A percentile compares a stretch with the other conserved stretches of the same genome.
Conservation (phyloP, 2,329 filamentous ascomycete genomes). For the Aspergillus sp. region DNA sequence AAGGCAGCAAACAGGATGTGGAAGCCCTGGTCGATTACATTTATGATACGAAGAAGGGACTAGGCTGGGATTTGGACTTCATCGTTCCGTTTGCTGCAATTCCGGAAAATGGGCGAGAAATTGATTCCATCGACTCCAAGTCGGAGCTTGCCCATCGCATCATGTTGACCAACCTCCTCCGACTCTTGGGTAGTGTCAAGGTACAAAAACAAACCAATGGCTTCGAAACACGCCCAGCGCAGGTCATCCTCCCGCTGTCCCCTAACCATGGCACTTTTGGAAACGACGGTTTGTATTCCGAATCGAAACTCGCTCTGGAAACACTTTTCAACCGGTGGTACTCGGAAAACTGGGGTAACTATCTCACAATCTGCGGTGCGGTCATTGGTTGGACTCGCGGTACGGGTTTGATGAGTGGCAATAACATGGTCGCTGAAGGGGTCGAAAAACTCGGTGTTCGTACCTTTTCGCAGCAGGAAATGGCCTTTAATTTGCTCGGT, state of each 20-base stretch:
- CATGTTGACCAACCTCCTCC: slow-evolving; percentile 96
- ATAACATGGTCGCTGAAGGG: slow-evolving; percentile 96
- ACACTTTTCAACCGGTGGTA: slow-evolving; percentile 99
- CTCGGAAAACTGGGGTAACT: slow-evolving; percentile 95
- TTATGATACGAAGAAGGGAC: slow-evolving; percentile 91
- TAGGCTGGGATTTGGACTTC: slow-evolving; percentile 97
- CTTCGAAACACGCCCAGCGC: slow-evolving; percentile 92
- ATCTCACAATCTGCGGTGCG: slow-evolving; percentile 95
- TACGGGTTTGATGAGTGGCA: slow-evolving; percentile 95
- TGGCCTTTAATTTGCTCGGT: slow-evolving; percentile 97
- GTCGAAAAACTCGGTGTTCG: slow-evolving; percentile 95
- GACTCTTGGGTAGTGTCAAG: slow-evolving; percentile 88
- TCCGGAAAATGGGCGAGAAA: slow-evolving; percentile 95
- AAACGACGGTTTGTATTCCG: slow-evolving; percentile 95
- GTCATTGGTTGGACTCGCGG: slow-evolving; percentile 99
- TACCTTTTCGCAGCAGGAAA: slow-evolving; percentile 98
- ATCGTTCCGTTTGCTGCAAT: slow-evolving; percentile 97
- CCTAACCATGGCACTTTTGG: slow-evolving; percentile 99
- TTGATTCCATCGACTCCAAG: slow-evolving; percentile 94
- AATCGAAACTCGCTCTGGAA: slow-evolving; percentile 95
- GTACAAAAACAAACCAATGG: slow-evolving; percentile 81
- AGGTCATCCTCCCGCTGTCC: slow-evolving; percentile 92
- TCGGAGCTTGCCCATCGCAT: slow-evolving; percentile 97
- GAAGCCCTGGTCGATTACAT: slow-evolving; percentile 94
- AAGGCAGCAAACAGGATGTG: slow-evolving; percentile 96